These are phyloP conservation scores for Yamadazyma kitorensis DNA, from an alignment of 805 yeast species.

Conservation along the genomic window DNA sequence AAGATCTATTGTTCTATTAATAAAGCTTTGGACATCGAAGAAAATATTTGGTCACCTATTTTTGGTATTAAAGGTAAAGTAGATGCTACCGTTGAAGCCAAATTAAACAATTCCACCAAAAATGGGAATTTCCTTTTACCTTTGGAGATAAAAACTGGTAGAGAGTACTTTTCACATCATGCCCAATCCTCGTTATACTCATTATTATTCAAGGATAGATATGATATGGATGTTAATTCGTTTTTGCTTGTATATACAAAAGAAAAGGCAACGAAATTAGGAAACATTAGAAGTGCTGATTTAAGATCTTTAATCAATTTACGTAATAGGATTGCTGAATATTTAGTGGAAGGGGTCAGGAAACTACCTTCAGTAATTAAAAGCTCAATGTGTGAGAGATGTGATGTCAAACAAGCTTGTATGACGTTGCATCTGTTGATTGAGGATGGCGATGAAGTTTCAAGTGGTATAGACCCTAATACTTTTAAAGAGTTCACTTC, in stretches of 20 bases:
- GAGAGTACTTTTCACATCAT: conserved; percentile 62
- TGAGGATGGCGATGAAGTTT: conserved; percentile 57
- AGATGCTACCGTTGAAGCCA: conserved; percentile 79
- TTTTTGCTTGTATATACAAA: conserved; percentile 76
- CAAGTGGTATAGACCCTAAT: conserved; percentile 49
- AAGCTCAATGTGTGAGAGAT: conserved; percentile 57
- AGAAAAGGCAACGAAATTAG: conserved; percentile 50
- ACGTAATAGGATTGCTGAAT: conserved; percentile 67
- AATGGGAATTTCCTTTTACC: conserved; percentile 56
- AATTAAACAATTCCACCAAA: conserved; percentile 25
- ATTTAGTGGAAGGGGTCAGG: conserved; percentile 48
- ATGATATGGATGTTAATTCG: conserved; percentile 62
- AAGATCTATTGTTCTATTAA: conserved; percentile 49
- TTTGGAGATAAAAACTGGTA: conserved; percentile 88
- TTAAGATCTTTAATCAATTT: conserved; percentile 65
- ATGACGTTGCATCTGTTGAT: conserved; percentile 60
- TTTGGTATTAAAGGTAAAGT: conserved; percentile 87
- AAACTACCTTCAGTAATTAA: conserved; percentile 53
- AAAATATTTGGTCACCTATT: conserved; percentile 86
- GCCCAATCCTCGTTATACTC: conserved; percentile 88
- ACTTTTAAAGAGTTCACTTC: conserved; percentile 48
- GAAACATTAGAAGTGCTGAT: conserved; percentile 54
- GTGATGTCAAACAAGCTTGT: conserved; percentile 56
- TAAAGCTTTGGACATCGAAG: conserved; percentile 80
- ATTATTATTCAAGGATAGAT: conserved; percentile 73